phyloP scores from a whole-genome alignment of 345 rosid genomes.

The Aegle marmelos region DNA sequence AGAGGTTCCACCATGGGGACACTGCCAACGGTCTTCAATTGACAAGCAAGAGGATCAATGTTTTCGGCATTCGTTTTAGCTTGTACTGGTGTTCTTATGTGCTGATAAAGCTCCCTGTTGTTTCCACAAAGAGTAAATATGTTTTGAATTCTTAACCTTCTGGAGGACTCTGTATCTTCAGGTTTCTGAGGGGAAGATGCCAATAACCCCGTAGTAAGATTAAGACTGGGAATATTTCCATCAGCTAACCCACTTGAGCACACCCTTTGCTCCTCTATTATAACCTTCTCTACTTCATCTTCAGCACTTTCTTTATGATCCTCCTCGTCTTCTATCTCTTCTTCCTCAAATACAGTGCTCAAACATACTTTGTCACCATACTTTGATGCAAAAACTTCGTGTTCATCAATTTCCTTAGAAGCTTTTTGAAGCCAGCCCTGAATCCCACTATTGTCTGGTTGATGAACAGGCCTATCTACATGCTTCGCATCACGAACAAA shows the following conservation, averaged over 20 bases:
- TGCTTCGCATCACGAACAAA: conserved; percentile 40
- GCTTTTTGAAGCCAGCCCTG: conserved; percentile 25
- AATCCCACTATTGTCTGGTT: conserved; percentile 17
- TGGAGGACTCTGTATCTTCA: conserved; percentile 53
- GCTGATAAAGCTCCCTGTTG: conserved; percentile 80
- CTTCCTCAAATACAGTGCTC: conserved; percentile 94
- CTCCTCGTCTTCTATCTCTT: conserved; percentile 54
- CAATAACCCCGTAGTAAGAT: conserved; percentile 12
- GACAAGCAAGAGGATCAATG: conserved; percentile 17
- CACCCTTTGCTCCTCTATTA: conserved; percentile 72
- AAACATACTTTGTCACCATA: conserved; percentile 56
- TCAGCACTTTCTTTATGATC: conserved; percentile 23
- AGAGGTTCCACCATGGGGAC: conserved; percentile 5
- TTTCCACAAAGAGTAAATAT: conserved; percentile 95
- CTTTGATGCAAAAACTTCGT: conserved; percentile 35
- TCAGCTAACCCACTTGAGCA: conserved; percentile 31
- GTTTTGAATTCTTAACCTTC: conserved; percentile 69
- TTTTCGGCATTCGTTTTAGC: conserved; percentile 21
- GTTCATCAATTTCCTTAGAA: conserved; percentile 27
- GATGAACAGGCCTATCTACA: conserved; percentile 18
- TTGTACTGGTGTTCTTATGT: conserved; percentile 38
- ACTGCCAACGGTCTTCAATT: not conserved
- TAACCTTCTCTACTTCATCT: conserved; percentile 79
- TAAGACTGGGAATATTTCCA: conserved; percentile 5
- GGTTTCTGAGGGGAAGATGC: conserved; percentile 25